Conservation (phyloP, 176 grass and related monocot species). For the Juncus effusus region DNA sequence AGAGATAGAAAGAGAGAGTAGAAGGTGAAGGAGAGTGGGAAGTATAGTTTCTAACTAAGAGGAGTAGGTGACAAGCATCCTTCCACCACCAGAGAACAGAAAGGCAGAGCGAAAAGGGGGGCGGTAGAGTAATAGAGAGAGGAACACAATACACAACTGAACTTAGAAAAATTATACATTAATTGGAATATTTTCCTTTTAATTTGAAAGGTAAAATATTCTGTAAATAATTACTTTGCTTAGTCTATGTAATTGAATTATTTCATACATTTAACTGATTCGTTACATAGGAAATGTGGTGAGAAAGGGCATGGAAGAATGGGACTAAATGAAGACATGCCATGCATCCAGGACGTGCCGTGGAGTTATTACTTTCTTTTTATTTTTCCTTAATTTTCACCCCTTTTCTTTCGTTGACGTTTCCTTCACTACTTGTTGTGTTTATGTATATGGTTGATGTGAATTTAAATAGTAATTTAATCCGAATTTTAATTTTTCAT, state of each 20-base stretch:
- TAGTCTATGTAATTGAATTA: conserved; percentile 14
- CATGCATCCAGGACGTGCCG: conserved; percentile 24
- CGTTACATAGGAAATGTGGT: not conserved
- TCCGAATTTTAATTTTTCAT: too few relatives aligned
- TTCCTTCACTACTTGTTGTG: too few relatives aligned
- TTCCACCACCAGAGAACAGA: conserved; percentile 43
- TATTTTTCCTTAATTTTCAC: too few relatives aligned
- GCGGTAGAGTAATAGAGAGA: conserved; percentile 3
- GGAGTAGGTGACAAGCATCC: conserved; percentile 87
- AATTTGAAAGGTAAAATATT: not conserved
- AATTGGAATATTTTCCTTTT: conserved; percentile 20
- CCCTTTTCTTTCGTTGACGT: too few relatives aligned
- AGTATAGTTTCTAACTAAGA: conserved; percentile 29
- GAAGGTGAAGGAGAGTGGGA: conserved; percentile 19
- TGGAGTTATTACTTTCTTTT: conserved; percentile 3
- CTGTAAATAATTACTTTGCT: not conserved
- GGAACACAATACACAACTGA: conserved; percentile 9
- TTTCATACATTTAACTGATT: not conserved
- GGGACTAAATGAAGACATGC: not conserved
- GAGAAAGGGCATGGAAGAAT: conserved; percentile 1
- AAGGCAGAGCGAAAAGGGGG: not conserved
- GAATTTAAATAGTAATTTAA: too few relatives aligned
- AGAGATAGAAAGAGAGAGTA: conserved; percentile 4
- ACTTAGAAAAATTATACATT: conserved; percentile 8
- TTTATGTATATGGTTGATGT: too few relatives aligned